These are phyloP conservation scores for Penicillium sp. DNA, from an alignment of 2,329 filamentous ascomycete genomes.

Conservation along the genomic window DNA sequence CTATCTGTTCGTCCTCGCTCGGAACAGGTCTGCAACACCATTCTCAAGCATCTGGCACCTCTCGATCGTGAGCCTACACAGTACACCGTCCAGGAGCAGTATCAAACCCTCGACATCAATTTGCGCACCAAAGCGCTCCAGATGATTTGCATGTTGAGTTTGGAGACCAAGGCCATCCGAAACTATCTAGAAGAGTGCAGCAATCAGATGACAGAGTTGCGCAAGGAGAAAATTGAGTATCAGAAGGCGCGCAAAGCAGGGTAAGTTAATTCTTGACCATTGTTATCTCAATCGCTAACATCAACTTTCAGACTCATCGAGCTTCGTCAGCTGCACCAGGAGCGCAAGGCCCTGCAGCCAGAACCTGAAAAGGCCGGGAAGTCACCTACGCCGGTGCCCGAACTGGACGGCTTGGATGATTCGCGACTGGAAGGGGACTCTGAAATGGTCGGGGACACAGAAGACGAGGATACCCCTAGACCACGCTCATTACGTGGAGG, in stretches of 20 bases:
- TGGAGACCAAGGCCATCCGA: constrained; percentile 76
- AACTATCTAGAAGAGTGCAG: constrained; percentile 86
- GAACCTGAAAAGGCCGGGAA: constrained; percentile 33
- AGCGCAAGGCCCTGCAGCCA: constrained; percentile 42
- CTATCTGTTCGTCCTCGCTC: constrained; percentile 66
- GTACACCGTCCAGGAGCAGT: constrained; percentile 64
- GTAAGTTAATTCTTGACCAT: constrained; percentile 35
- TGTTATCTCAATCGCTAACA: constrained; percentile 10
- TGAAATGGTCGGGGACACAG: constrained; percentile 57
- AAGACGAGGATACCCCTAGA: constrained; percentile 56
- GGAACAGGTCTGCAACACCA: constrained; percentile 63
- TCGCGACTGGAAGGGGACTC: constrained; percentile 52
- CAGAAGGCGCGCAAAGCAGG: constrained; percentile 64
- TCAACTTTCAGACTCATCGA: constrained; percentile 33
- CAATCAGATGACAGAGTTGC: constrained; percentile 85
- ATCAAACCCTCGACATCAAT: constrained; percentile 71
- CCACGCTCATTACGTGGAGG: constrained; percentile 54
- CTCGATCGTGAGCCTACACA: constrained; percentile 63
- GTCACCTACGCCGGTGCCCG: constrained; percentile 37
- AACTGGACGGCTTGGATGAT: constrained; percentile 33
- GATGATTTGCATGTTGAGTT: constrained; percentile 73
- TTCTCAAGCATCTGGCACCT: constrained; percentile 74
- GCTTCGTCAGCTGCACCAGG: constrained; percentile 40
- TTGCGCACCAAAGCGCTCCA: constrained; percentile 70
- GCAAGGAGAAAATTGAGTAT: constrained; percentile 90